Base-by-base conservation (phyloP, 306 rosid genomes). In the Carpinus fangiana region DNA sequence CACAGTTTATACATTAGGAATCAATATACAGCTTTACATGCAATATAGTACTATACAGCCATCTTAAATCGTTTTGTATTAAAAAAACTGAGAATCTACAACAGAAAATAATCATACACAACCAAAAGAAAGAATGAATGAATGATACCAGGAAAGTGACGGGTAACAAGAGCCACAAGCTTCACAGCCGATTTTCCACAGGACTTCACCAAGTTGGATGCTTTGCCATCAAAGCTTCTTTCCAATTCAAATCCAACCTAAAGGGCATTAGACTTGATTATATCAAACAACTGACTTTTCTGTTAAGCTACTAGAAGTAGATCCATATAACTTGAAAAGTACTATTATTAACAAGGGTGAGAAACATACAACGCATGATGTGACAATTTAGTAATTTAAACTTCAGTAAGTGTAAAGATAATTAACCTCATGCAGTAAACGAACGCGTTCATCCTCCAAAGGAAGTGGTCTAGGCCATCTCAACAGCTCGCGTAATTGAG, bases 391-490 rank as follows among this genome's bases (percentile, higher is more conserved):
- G 36, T 54, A 62, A 83, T 59, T 78, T 38, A 52, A 72, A 54
- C 31, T 76, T 73, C 53, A 7, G 26, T 6, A 75, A 59, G 38
- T 14, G 72, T 31, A 34, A 67, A 55, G 31, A 36, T 75, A 52
- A 45, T 8, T 65, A 82, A 95, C 98, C 98, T 95, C 98, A 16
- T 86, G 98, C 60, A 95, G 88, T 88, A 95, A 86, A 64, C 98
- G 84, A 80, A 91, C 92, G 43, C 98, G 90, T 80, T 95, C 98
- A 9, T 91, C 98, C 86, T 95, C 98, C 87, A 95, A 84, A 76
- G 98, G 98, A 84, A 95, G 93, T 55, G 97, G 91, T 81, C 98
- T 90, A 52, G 98, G 98, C 98, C 98, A 95, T 80, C 79, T 81
- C 82, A 92, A 85, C 82, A 95, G 88, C 83, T 90, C 90, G 8